Percentiles rank a stretch among this genome's conserved stretches.
Conservation (phyloP, 2,329 filamentous ascomycete genomes). For the Exutisphaerella laricina region DNA sequence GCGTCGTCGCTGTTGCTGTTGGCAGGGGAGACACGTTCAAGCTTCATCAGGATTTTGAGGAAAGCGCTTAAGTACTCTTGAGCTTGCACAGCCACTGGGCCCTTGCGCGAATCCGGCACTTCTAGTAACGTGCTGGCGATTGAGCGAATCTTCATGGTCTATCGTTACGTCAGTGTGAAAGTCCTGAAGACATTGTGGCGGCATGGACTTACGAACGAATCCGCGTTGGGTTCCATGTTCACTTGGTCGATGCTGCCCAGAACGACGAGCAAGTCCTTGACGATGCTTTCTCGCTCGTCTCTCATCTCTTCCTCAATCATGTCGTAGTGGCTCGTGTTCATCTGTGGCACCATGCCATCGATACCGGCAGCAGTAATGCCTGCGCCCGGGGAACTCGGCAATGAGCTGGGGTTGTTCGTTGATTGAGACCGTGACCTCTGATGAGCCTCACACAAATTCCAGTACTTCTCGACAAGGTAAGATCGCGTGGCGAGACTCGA, state of each 20-base stretch:
- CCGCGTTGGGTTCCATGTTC: constrained; percentile 71
- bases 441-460: constrained; percentile 65
- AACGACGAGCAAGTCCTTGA: constrained; percentile 70
- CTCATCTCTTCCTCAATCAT: constrained; percentile 60
- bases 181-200: background rate
- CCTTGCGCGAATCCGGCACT: constrained; percentile 49
- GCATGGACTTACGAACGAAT: constrained; percentile 52
- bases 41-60: constrained; percentile 65
- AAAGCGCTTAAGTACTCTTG: constrained; percentile 69
- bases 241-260: constrained; percentile 73
- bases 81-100: constrained; percentile 51
- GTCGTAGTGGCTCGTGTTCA: constrained; percentile 34
- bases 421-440: constrained; percentile 33
- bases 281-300: constrained; percentile 72
- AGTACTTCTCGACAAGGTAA: constrained; percentile 82
- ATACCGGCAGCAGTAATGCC: constrained; percentile 35
- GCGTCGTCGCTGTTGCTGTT: constrained; percentile 39
- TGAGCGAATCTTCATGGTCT: constrained; percentile 78
- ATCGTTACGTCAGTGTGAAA: no score
- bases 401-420: constrained; percentile 35
- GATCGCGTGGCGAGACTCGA: constrained; percentile 76
- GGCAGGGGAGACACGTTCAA: constrained; percentile 59
- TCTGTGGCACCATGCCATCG: constrained; percentile 31
- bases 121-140: constrained; percentile 76
- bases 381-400: constrained; percentile 30